Evolutionary conservation across 495 filamentous ascomycete species (phyloP), one percentile per base, ranked within the genome.

Genomic region (Penicillium macrosclerotiorum): DNA sequence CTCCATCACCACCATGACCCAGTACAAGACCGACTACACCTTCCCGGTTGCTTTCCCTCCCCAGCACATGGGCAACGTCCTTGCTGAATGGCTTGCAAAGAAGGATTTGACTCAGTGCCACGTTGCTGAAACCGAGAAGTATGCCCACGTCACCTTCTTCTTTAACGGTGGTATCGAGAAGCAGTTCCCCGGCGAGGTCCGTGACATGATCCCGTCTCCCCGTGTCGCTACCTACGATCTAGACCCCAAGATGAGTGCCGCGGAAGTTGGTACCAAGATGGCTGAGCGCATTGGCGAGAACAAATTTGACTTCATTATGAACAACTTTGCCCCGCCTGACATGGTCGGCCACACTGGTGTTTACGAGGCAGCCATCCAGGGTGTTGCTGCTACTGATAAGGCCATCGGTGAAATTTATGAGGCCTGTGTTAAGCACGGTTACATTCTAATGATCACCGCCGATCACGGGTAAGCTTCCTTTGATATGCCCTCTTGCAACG

Each of bases 311-410:
- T 96, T 98, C 61, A 72, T 98, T 59, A 98, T 98, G 93, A 96
- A 97, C 83, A 98, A 98, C 80, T 97, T 98, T 65, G 93, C 93
- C 23, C 92, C 94, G 16, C 94, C 93, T 33, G 93, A 98, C 71
- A 98, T 98, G 93, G 93, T 98, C 50, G 93, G 93, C 55, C 93
- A 98, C 74, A 98, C 93, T 8, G 93, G 93, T 58, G 90, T 96
- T 50, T 97, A 96, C 66, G 79, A 95, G 61, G 93, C 93, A n/a
- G 94, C 93, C 42, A 89, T 97, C 49, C 54, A 90, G 59, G 93
- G 84, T 57, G 84, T 86, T 55, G 73, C 79, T 45, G 85, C 89
- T 49, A 97, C 93, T 27, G 93, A 98, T 60, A 83, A 84, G 72
- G 93, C 89, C 24, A 97, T 98, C 57, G 91, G 90, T 51, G 79